Conservation (phyloP, 192 early-diverging fungal species). For the Coemansia sp. region DNA sequence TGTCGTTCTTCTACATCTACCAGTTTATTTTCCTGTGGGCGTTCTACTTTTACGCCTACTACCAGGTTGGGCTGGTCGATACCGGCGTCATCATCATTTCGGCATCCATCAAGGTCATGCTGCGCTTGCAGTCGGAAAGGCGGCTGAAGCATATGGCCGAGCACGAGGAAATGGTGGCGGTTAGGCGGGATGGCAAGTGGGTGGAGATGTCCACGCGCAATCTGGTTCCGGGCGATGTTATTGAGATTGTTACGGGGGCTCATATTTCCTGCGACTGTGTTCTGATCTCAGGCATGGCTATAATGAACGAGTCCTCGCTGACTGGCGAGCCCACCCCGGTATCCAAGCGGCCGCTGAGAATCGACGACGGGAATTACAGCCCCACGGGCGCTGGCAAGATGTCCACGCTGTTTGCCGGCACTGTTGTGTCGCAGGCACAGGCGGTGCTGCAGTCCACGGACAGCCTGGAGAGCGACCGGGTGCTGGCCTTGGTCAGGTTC, state of each 20-base stretch:
- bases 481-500: conserved; percentile 45
- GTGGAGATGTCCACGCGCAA: conserved; percentile 50
- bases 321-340: conserved; percentile 80
- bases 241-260: conserved; percentile 49
- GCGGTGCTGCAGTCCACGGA: conserved; percentile 18
- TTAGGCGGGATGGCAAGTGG: conserved; percentile 66
- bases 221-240: conserved; percentile 67
- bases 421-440: conserved; percentile 57
- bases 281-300: conserved; percentile 63
- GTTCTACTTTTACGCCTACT: conserved; percentile 67
- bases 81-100: conserved; percentile 57
- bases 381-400: conserved; percentile 49
- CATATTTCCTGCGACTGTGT: conserved; percentile 71
- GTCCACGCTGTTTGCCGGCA: conserved; percentile 70
- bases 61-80: conserved; percentile 61
- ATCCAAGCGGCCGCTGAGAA: conserved; percentile 67
- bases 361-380: conserved; percentile 53
- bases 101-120: conserved; percentile 58
- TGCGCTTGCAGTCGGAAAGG: conserved; percentile 56
- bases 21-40: conserved; percentile 68
- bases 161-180: conserved; percentile 47
- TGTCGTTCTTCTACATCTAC: conserved; percentile 60
- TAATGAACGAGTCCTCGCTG: conserved; percentile 71
- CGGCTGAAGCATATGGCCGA: conserved; percentile 62
- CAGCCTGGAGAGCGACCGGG: conserved; percentile 19